Evolutionary conservation across 2,329 filamentous ascomycete genomes (phyloP).

Genomic region (Harringtonia aguacate): DNA sequence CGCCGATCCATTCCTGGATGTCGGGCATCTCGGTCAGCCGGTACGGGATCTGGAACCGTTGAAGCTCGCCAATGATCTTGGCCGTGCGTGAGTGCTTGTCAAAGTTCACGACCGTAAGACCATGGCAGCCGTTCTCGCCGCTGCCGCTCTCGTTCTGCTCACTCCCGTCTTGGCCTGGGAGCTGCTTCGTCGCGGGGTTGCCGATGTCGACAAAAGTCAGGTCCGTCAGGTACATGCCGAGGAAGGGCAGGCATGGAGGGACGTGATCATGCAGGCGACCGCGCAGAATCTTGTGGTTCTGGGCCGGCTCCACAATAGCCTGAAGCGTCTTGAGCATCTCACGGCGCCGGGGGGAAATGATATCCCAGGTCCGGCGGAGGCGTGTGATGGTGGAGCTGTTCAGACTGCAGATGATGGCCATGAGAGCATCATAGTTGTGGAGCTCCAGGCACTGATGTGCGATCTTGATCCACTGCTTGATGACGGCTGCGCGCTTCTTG

Average conservation of each 20-base stretch:
- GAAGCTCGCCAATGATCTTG: constrained; percentile 89
- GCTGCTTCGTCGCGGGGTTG: constrained; percentile 74
- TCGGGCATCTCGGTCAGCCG: constrained; percentile 72
- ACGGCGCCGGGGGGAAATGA: constrained; percentile 74
- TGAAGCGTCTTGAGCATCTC: constrained; percentile 68
- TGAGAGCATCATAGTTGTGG: constrained; percentile 91
- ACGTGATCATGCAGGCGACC: constrained; percentile 75
- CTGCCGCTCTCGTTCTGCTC: constrained; percentile 21
- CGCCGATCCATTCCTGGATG: constrained; percentile 85
- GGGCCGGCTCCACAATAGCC: constrained; percentile 75
- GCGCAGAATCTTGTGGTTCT: constrained; percentile 83
- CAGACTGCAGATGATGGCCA: constrained; percentile 92
- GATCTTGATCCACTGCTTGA: constrained; percentile 98
- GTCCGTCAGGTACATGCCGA: constrained; percentile 94
- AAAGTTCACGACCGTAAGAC: constrained; percentile 84
- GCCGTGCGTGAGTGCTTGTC: constrained; percentile 94
- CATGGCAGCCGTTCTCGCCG: neutral
- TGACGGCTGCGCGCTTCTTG: constrained; percentile 80
- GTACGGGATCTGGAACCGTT: constrained; percentile 93
- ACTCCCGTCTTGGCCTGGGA: constrained; percentile 38
- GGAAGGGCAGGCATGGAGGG: constrained; percentile 86
- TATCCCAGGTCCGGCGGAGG: constrained; percentile 84
- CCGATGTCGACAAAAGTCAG: constrained; percentile 93
- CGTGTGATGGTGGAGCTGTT: constrained; percentile 87
- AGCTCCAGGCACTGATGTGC: constrained; percentile 77